Conservation (phyloP, 495 filamentous ascomycete species). For the Aspergillus bridgeri region DNA sequence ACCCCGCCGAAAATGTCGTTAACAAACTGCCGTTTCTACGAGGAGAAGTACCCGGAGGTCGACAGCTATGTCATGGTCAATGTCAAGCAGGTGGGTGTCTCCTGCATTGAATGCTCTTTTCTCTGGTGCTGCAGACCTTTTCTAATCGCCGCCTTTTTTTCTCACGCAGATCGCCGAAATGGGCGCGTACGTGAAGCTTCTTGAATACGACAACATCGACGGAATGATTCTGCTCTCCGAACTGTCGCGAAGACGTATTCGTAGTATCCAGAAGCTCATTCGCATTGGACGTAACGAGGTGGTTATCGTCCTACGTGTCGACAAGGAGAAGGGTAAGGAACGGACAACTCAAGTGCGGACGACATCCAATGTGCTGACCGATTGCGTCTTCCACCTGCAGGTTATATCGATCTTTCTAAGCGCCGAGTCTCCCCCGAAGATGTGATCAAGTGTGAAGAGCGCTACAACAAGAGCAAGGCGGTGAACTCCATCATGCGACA, state of each 20-base stretch:
- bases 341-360: background rate
- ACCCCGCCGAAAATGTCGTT: slow-evolving; percentile 77
- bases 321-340: slow-evolving; percentile 89
- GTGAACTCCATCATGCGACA: slow-evolving; percentile 98
- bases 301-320: slow-evolving; percentile 94
- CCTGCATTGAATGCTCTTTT: background rate
- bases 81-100: slow-evolving; percentile 74
- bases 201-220: slow-evolving; percentile 99
- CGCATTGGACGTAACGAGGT: slow-evolving; percentile 97
- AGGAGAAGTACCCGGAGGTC: slow-evolving; percentile 97
- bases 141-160: slow-evolving; percentile 18
- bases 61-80: slow-evolving; percentile 99
- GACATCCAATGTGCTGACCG: slow-evolving; percentile 25
- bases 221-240: slow-evolving; percentile 99
- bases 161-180: slow-evolving; percentile 87
- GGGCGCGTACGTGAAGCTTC: slow-evolving; percentile 98
- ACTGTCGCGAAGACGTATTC: slow-evolving; percentile 91
- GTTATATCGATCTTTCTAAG: slow-evolving; percentile 98
- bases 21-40: slow-evolving; percentile 98
- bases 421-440: slow-evolving; percentile 96
- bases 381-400: slow-evolving; percentile 36
- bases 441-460: slow-evolving; percentile 95
- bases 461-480: slow-evolving; percentile 99
- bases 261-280: slow-evolving; percentile 98
- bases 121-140: background rate